Conservation (phyloP, 78 protist species). For the Dictyostelium discoideum region DNA sequence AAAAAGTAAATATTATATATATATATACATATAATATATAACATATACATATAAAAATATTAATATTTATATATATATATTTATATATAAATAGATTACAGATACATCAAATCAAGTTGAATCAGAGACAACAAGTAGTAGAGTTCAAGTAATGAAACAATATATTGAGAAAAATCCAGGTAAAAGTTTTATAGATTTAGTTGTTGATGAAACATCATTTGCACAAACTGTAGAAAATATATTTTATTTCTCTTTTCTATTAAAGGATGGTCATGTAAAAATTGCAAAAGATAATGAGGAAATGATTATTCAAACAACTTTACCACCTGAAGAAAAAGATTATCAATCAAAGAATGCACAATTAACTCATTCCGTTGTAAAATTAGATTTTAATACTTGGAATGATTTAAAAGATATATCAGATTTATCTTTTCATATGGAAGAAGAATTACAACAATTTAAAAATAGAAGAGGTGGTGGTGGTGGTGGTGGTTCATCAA, state of each 20-base stretch:
- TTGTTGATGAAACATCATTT: slow-evolving; percentile 21
- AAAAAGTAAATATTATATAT: neutral
- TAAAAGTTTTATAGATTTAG: slow-evolving; percentile 29
- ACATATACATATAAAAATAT: neutral
- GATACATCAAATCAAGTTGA: neutral
- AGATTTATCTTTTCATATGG: neutral
- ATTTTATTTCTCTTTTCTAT: slow-evolving; percentile 42
- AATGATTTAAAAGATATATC: neutral
- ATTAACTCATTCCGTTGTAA: slow-evolving; percentile 23
- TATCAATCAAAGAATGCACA: slow-evolving; percentile 10
- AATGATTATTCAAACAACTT: neutral
- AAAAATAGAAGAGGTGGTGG: neutral
- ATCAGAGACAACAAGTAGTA: slow-evolving; percentile 45
- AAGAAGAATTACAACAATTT: neutral
- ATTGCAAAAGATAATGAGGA: neutral
- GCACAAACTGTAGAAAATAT: slow-evolving; percentile 62
- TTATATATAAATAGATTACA: neutral
- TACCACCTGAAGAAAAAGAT: slow-evolving; percentile 74
- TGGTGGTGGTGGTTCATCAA: neutral
- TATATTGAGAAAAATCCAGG: slow-evolving; percentile 3
- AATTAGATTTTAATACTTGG: slow-evolving; percentile 57
- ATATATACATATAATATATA: neutral
- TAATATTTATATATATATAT: neutral
- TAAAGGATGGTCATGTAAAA: slow-evolving; percentile 67
- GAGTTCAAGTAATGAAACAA: slow-evolving; percentile 28